phyloP scores from a whole-genome alignment of 2,329 filamentous ascomycete genomes.

The Bipolaris gigantea region DNA sequence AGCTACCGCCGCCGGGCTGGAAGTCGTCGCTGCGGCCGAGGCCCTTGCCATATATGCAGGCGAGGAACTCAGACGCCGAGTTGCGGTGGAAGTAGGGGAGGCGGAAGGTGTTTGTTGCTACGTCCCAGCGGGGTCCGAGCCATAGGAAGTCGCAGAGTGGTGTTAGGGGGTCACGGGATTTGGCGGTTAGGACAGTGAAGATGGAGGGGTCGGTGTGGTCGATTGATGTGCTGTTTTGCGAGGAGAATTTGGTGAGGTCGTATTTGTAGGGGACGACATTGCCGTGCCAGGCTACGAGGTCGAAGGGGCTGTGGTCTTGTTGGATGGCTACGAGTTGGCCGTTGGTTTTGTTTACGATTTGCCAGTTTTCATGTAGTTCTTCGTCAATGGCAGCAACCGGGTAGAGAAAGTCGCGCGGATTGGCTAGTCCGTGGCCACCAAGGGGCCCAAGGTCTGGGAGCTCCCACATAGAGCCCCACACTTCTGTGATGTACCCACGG shows the following conservation, averaged over 20 bases:
- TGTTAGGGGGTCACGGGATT: slow-evolving; percentile 42
- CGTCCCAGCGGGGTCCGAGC: slow-evolving; percentile 46
- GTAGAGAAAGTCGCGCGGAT: slow-evolving; percentile 45
- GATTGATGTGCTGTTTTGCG: slow-evolving; percentile 44
- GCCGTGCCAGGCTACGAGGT: slow-evolving; percentile 48
- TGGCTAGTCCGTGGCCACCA: slow-evolving; percentile 47
- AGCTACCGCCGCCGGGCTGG: slow-evolving; percentile 42
- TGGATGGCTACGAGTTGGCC: slow-evolving; percentile 39
- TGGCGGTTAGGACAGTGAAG: slow-evolving; percentile 45
- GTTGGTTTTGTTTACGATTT: slow-evolving; percentile 43
- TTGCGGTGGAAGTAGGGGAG: slow-evolving; percentile 47
- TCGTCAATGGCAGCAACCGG: slow-evolving; percentile 45
- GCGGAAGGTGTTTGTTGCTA: slow-evolving; percentile 45
- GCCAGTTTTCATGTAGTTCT: slow-evolving; percentile 39
- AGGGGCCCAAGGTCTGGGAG: slow-evolving; percentile 46
- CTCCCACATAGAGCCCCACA: slow-evolving; percentile 48
- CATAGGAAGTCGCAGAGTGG: slow-evolving; percentile 45
- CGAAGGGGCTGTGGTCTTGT: slow-evolving; percentile 48
- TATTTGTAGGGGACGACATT: slow-evolving; percentile 58
- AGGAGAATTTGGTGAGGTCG: slow-evolving; percentile 54
- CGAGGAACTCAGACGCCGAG: slow-evolving; percentile 43
- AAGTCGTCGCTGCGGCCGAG: slow-evolving; percentile 51
- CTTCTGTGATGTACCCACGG: slow-evolving; percentile 46
- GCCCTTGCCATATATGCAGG: slow-evolving; percentile 43
- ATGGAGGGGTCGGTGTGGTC: slow-evolving; percentile 47